phyloP scores from a whole-genome alignment of 768 basidiomycete species.

The Hericium alpestre region DNA sequence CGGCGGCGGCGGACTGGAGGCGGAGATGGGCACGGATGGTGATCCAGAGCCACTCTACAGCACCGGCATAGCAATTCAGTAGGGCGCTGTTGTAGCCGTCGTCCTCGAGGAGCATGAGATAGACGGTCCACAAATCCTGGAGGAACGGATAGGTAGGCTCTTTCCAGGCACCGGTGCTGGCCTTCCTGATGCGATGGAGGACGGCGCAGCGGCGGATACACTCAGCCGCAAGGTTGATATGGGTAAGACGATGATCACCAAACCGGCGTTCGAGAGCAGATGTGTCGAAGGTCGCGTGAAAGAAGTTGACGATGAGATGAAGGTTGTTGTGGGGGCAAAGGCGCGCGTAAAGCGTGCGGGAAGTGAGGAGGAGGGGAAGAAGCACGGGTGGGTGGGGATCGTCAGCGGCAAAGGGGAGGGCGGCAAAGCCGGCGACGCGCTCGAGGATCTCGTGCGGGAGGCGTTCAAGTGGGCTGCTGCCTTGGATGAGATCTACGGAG shows the following conservation, averaged over 20 bases:
- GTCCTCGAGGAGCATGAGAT: neutral
- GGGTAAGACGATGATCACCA: neutral
- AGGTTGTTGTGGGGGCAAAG: neutral
- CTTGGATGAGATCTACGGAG: no score
- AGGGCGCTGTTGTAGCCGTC: neutral
- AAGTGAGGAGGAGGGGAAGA: neutral
- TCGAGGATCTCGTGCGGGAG: neutral
- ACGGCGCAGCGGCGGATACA: neutral
- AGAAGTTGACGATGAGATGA: neutral
- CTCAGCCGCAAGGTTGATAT: neutral
- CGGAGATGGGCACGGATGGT: neutral
- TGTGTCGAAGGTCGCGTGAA: neutral
- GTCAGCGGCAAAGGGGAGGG: neutral
- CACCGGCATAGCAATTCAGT: neutral
- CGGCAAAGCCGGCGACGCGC: neutral
- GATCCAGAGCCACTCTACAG: neutral
- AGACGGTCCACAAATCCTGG: neutral
- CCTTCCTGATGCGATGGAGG: neutral
- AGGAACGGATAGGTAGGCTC: neutral
- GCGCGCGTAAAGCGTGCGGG: neutral
- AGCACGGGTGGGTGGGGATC: neutral
- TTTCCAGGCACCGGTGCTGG: neutral
- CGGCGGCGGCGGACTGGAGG: no score
- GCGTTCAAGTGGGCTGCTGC: neutral
- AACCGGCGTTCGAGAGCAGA: neutral